phyloP scores from a whole-genome alignment of 2,329 filamentous ascomycete species.

The Colletotrichum acutatum region DNA sequence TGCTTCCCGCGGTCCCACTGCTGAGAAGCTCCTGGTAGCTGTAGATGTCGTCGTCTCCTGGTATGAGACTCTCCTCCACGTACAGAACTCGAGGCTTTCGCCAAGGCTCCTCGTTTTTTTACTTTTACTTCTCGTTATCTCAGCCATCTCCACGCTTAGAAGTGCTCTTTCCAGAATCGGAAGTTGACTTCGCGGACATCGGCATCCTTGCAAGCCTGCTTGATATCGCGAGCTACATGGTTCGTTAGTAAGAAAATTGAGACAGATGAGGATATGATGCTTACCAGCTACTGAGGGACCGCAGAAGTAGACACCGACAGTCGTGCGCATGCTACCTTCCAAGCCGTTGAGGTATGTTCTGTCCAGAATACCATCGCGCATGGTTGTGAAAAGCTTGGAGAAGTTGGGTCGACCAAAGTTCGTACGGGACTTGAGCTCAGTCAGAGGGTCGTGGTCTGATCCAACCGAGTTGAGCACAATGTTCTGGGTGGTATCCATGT shows the following conservation, averaged over 20 bases:
- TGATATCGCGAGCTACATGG: conserved; percentile 81
- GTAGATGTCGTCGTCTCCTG: conserved; percentile 15
- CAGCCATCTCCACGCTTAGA: conserved; percentile 53
- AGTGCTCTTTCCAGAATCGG: conserved; percentile 99
- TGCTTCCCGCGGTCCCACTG: background rate
- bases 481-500: conserved; percentile 92
- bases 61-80: conserved; percentile 4
- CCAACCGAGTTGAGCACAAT: conserved; percentile 97
- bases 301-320: conserved; percentile 98
- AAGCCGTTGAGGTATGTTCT: conserved; percentile 87
- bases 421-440: conserved; percentile 87
- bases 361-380: conserved; percentile 89
- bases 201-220: conserved; percentile 79
- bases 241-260: conserved; percentile 46
- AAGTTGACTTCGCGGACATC: conserved; percentile 86
- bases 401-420: conserved; percentile 98
- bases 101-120: conserved; percentile 5
- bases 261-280: conserved; percentile 39
- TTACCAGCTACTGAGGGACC: conserved; percentile 79
- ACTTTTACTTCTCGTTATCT: background rate
- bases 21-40: conserved; percentile 7
- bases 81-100: conserved; percentile 8
- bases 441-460: conserved; percentile 87
- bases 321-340: conserved; percentile 80
- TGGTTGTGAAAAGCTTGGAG: conserved; percentile 78